Conservation (phyloP, 176 grass and related monocot species). For the Oryza rufipogon region DNA sequence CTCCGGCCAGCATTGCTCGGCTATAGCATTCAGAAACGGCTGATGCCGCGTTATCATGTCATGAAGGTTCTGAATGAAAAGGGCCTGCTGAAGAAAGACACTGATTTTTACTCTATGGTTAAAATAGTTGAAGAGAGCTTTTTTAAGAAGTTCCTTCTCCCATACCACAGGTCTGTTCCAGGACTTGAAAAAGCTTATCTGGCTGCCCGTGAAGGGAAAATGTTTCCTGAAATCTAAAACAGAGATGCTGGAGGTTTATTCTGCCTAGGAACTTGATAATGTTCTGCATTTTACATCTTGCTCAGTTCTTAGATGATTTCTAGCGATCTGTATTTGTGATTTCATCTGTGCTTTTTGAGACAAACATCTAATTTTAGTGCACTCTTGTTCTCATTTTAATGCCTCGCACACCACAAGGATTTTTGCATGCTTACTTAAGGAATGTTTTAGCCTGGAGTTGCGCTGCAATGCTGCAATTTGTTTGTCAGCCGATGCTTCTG, state of each 20-base stretch:
- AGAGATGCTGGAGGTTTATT: background rate
- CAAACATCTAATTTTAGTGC: too few species aligned
- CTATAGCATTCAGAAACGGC: slow-evolving; percentile 40
- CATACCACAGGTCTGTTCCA: slow-evolving; percentile 28
- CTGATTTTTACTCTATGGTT: background rate
- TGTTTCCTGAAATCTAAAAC: background rate
- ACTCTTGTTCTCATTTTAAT: too few species aligned
- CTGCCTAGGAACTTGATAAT: too few species aligned
- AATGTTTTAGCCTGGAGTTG: too few species aligned
- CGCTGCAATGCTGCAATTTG: too few species aligned
- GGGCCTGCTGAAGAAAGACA: slow-evolving; percentile 25
- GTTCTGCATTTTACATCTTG: too few species aligned
- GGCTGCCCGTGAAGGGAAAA: slow-evolving; percentile 26
- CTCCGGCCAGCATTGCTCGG: slow-evolving; percentile 25
- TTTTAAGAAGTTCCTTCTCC: slow-evolving; percentile 37
- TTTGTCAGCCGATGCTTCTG: too few species aligned
- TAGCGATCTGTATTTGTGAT: too few species aligned
- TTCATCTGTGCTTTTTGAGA: too few species aligned
- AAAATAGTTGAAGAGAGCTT: background rate
- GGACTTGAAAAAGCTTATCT: slow-evolving; percentile 45
- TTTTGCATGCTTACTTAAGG: too few species aligned
- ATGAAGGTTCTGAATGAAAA: slow-evolving; percentile 40
- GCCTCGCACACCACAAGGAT: too few species aligned
- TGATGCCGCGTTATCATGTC: slow-evolving; percentile 48
- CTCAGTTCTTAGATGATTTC: too few species aligned